Evolutionary conservation across 2,329 filamentous ascomycete species (phyloP), one percentile per base, ranked within the genome.

Genomic region (Sarocladium kiliense): DNA sequence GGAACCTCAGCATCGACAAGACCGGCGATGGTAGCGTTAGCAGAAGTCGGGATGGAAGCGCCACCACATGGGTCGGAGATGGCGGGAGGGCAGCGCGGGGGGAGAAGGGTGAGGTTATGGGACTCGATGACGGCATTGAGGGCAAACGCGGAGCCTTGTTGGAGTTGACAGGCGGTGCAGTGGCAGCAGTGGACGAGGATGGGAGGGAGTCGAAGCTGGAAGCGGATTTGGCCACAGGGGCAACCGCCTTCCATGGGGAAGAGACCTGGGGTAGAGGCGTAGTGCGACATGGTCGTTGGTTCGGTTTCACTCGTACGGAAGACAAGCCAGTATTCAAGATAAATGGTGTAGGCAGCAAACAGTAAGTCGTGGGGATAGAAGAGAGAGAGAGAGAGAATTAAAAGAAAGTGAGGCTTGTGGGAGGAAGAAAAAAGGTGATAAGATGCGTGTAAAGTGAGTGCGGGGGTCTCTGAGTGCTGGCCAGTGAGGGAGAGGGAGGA

Each of bases 221-320:
- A 85, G 65, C 85, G 86, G 57, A 85, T 75, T 62, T 86, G 82
- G 4, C 83, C 82, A 67, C 85, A 88, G 44, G 82, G 81, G 66
- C 87, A 88, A 54, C 81, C 83, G 55, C 64, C 3, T 30, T 65
- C 56, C 58, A 73, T 61, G 58, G 66, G 66, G 56, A 67, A 62
- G 54, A 64, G 57, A 53, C 61, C 51, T 42, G 60, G 55, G 19
- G 58, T 62, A 42, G 64, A 50, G 11, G 62, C 60, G 62, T 65
- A 66, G 56, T 65, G 63, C 50, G 60, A 18, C 23, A 64, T 58
- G 58, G 57, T 62, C 30, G 6, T 7, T n/a, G n/a, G n/a, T n/a
- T n/a, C n/a, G n/a, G n/a, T n/a, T n/a, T n/a, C n/a, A n/a, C n/a
- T n/a, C n/a, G n/a, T n/a, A n/a, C n/a, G n/a, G n/a, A n/a, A n/a